These are phyloP conservation scores for Colletotrichum nymphaeae DNA, from an alignment of 2,329 filamentous ascomycete genomes.

Conservation along the genomic window DNA sequence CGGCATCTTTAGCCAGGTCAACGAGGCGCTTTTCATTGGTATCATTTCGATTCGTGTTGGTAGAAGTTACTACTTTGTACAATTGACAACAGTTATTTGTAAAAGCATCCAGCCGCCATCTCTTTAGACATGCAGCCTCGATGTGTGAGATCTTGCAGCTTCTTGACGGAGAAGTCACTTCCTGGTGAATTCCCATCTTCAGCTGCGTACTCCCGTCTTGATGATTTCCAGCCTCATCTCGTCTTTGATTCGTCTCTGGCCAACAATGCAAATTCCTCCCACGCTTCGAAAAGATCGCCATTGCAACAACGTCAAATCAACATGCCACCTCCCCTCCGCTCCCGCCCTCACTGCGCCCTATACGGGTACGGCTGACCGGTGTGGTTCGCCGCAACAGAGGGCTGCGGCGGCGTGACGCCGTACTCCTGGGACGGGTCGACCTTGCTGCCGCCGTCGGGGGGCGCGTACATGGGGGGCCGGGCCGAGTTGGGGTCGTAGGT, in stretches of 20 bases:
- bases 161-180: neutral
- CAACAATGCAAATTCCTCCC: neutral
- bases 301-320: slow-evolving; percentile 14
- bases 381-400: slow-evolving; percentile 42
- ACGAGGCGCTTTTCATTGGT: slow-evolving; percentile 27
- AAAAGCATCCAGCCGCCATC: slow-evolving; percentile 10
- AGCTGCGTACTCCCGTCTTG: neutral
- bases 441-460: slow-evolving; percentile 63
- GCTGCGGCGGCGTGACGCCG: slow-evolving; percentile 44
- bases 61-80: slow-evolving; percentile 11
- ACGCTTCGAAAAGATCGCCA: slow-evolving; percentile 1
- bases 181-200: neutral
- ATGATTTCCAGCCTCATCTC: slow-evolving; percentile 3
- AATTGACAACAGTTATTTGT: slow-evolving; percentile 13
- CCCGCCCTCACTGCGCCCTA: slow-evolving; percentile 30
- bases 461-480: slow-evolving; percentile 66
- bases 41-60: slow-evolving; percentile 10
- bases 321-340: slow-evolving; percentile 1
- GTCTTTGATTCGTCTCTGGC: slow-evolving; percentile 8
- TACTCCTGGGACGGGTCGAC: slow-evolving; percentile 53
- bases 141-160: neutral
- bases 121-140: slow-evolving; percentile 8
- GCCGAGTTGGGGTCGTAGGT: slow-evolving; percentile 66
- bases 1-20: neutral
- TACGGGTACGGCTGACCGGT: slow-evolving; percentile 49